These are phyloP conservation scores for Hordeum pubiflorum DNA, from an alignment of 202 grass and related monocot genomes.

Conservation along the genomic window DNA sequence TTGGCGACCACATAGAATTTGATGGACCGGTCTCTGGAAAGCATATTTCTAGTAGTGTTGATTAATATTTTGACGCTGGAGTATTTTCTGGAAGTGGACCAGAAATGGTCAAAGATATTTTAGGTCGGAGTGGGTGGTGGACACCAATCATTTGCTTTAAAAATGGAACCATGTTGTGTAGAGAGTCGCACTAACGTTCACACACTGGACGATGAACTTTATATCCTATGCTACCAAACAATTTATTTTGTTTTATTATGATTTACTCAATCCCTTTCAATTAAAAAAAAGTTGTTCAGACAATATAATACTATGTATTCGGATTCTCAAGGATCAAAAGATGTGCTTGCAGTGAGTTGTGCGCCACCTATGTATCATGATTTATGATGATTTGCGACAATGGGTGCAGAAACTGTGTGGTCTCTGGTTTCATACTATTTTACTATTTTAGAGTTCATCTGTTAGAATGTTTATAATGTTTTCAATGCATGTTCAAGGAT, in stretches of 20 bases:
- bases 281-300: neutral
- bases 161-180: neutral
- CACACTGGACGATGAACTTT: neutral
- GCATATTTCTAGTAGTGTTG: no score
- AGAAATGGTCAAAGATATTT: constrained; percentile 2
- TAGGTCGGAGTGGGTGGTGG: constrained; percentile 1
- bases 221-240: neutral
- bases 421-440: constrained; percentile 6
- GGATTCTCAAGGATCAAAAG: neutral
- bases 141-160: constrained; percentile 18
- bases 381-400: neutral
- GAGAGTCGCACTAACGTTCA: neutral
- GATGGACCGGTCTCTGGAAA: neutral
- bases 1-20: no score
- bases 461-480: neutral
- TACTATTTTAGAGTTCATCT: neutral
- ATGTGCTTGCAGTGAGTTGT: neutral
- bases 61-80: neutral
- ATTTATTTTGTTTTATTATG: neutral
- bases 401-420: neutral
- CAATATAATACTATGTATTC: neutral
- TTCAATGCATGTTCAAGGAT: neutral
- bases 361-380: neutral
- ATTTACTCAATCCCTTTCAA: neutral
- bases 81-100: neutral